Evolutionary conservation across 1,139 yeast species (phyloP).

Genomic region (Hanseniaspora uvarum): DNA sequence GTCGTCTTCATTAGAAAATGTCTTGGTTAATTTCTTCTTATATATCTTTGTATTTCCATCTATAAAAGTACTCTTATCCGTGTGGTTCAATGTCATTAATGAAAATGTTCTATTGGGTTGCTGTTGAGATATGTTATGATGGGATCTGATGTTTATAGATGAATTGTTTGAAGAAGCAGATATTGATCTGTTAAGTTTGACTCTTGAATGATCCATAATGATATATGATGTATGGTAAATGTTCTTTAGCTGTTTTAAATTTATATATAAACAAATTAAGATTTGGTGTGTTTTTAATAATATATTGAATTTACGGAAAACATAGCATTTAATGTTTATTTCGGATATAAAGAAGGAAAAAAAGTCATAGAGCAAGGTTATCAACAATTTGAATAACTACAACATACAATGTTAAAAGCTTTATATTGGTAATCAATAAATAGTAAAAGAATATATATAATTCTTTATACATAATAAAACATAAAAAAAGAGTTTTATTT

Average conservation of each 20-base stretch:
- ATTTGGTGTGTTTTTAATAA: background rate
- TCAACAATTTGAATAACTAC: background rate
- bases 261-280: background rate
- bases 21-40: background rate
- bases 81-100: conserved; percentile 9
- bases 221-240: background rate
- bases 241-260: background rate
- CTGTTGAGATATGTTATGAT: conserved; percentile 13
- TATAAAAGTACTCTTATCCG: background rate
- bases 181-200: background rate
- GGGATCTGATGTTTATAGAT: conserved; percentile 7
- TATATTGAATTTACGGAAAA: too few relatives aligned
- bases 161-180: conserved; percentile 2
- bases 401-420: background rate
- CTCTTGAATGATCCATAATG: conserved; percentile 6
- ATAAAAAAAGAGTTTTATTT: background rate
- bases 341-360: too few relatives aligned
- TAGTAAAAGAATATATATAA: conserved; percentile 10
- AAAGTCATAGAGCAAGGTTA: too few relatives aligned
- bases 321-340: too few relatives aligned
- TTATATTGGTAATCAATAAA: background rate
- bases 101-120: conserved; percentile 16
- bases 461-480: conserved; percentile 2
- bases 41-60: background rate
- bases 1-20: conserved; percentile 52